Evolutionary conservation across 768 basidiomycete species (phyloP), one percentile per base, ranked within the genome.

Genomic region (Pseudohyphozyma bogoriensis): DNA sequence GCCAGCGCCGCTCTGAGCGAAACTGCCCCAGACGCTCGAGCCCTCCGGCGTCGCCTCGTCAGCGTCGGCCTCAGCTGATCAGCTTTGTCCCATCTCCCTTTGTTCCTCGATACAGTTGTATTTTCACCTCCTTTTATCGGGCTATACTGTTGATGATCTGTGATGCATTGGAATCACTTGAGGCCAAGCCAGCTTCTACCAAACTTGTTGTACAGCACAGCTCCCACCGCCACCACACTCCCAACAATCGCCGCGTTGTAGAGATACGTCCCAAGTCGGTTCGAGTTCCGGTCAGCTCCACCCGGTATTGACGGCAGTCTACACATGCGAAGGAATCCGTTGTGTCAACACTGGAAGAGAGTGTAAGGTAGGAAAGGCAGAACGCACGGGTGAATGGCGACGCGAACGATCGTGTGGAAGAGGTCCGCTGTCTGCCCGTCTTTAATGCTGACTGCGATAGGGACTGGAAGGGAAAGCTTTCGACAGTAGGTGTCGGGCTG

Each of bases 401-500:
- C 83, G 59, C 81, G 76, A 71, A 86, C 87, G 67, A 91, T 86
- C 32, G 81, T 84, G 69, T 89, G 84, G 78, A 88, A 92, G 24
- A 92, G 84, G 71, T 89, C 87, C 31, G 87, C 88, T 15, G 79
- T 84, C 72, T 89, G 86, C 49, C 83, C 86, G 5, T 84, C 83
- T 74, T 85, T 86, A 46, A 92, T 85, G 73, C 89, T 92, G 32
- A 97, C 89, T 3, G 93, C 84, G 47, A 97, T 89, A 31, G 93
- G 93, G 7, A 93, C 89, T 64, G 86, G 88, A n/a, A 99, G 78
- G 12, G 84, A 82, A 53, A 96, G 75, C 62, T 89, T 79, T 71
- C 91, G 79, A 72, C 90, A 93, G 72, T 99, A 99, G 16, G 92
- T 89, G 71, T 97, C 93, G 39, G 93, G 93, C 71, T 99, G 93